Base-by-base conservation (phyloP, 2,329 filamentous ascomycete species). In the Daldinia sp. region DNA sequence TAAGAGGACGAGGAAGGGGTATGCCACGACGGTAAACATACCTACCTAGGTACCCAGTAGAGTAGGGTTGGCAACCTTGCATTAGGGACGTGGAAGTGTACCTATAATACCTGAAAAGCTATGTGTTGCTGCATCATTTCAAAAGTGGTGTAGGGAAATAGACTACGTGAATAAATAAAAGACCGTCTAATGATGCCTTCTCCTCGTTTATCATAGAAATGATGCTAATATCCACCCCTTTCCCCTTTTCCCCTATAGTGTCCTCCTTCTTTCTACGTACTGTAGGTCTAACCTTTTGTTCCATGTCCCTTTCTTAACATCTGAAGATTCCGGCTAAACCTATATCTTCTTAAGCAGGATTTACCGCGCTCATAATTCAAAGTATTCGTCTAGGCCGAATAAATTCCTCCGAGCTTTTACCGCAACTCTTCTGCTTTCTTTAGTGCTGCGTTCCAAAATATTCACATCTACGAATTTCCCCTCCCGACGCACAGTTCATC, bases 1-100 rank as follows among this genome's bases (percentile, higher is more conserved):
- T 98, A 69, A 86, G 94, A 66, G 92, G 91, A 63, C 83, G 93
- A 70, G 93, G 94, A 67, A 88, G 93, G 58, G 93, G 93, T 32
- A 95, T 98, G 93, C 94, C 95, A 23, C 87, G 92, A 78, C 85
- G 92, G 82, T 94, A 53, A 73, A 65, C 32, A 45, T 27, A 52
- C n/a, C n/a, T 35, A 21, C n/a, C 4, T 2, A 34, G 10, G 17
- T 50, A 41, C 45, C 13, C 23, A 9, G 21, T 17, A n/a, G n/a
- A n/a, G n/a, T 30, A 58, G 32, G 29, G 43, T 41, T 30, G 27
- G 37, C 19, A 58, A 47, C n/a, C n/a, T n/a, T 60, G 43, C 41
- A 57, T 59, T 50, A 21, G 45, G 15, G 37, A 30, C 27, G 49
- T 10, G 34, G 47, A 39, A 43, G 48, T 58, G 63, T 63, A 61